phyloP scores from a whole-genome alignment of 192 early-diverging fungal genomes.

The Coemansia sp. region DNA sequence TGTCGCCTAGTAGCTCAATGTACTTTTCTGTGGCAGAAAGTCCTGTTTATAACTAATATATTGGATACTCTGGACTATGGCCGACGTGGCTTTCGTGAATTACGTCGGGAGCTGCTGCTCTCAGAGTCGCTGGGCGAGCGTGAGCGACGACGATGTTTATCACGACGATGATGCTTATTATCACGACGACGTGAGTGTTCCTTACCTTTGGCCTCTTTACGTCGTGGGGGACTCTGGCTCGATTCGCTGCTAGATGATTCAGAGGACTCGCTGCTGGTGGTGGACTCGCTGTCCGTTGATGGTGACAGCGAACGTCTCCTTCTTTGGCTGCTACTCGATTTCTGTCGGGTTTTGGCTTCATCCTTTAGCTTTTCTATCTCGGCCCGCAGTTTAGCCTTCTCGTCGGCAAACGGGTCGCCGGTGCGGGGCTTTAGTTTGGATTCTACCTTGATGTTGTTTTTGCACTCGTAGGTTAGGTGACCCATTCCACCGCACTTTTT shows the following conservation, averaged over 20 bases:
- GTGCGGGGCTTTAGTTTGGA: conserved; percentile 10
- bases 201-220: background rate
- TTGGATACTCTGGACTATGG: background rate
- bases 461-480: conserved; percentile 54
- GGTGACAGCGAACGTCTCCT: conserved; percentile 6
- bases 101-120: background rate
- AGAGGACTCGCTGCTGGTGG: background rate
- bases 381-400: conserved; percentile 37
- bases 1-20: conserved; percentile 34
- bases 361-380: conserved; percentile 33
- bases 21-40: conserved; percentile 24
- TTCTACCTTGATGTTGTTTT: conserved; percentile 42
- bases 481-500: conserved; percentile 53
- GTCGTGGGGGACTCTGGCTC: background rate
- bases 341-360: conserved; percentile 1
- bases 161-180: background rate
- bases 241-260: background rate
- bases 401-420: conserved; percentile 33
- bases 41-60: background rate
- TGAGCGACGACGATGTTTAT: background rate
- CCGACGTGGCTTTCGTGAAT: background rate
- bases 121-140: conserved; percentile 9
- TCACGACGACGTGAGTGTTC: background rate
- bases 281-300: background rate
- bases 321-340: background rate